These are phyloP conservation scores for Huntiella savannae DNA, from an alignment of 2,329 filamentous ascomycete species.

Conservation along the genomic window DNA sequence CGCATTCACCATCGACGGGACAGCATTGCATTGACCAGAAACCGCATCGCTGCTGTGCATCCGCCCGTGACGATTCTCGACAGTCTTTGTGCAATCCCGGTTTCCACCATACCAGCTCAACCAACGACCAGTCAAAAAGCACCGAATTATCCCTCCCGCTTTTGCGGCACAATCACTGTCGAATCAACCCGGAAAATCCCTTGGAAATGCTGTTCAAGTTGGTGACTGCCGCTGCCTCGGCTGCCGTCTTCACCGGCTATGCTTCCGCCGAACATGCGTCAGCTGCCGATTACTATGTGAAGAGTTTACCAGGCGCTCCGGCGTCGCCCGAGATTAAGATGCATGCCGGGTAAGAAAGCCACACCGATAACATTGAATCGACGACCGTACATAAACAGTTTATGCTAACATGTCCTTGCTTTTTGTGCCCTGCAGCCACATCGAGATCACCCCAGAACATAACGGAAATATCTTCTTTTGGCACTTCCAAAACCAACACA, in stretches of 20 bases:
- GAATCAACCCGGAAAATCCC: not conserved
- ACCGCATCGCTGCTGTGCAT: no score
- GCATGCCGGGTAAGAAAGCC: constrained; percentile 70
- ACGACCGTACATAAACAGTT: not conserved
- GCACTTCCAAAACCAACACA: constrained; percentile 91
- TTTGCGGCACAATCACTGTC: not conserved
- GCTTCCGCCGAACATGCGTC: constrained; percentile 16
- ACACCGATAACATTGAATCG: not conserved
- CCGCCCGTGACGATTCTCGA: no score
- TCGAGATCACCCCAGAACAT: constrained; percentile 67
- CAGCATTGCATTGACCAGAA: no score
- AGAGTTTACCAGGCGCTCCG: constrained; percentile 67
- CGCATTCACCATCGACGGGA: no score
- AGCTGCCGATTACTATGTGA: constrained; percentile 57
- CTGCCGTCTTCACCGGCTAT: constrained; percentile 13
- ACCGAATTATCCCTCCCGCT: not conserved
- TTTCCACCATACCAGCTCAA: not conserved
- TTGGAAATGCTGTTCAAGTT: constrained; percentile 14
- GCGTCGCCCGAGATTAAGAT: constrained; percentile 66
- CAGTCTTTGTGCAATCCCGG: not conserved
- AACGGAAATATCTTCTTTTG: constrained; percentile 97
- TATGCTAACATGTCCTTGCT: no score
- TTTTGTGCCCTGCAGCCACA: constrained; percentile 40
- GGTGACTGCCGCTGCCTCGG: constrained; percentile 4
- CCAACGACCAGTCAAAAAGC: not conserved